Evolutionary conservation across 2,329 filamentous ascomycete species (phyloP), one percentile per base, ranked within the genome.

Genomic region (Microdochium nivale): DNA sequence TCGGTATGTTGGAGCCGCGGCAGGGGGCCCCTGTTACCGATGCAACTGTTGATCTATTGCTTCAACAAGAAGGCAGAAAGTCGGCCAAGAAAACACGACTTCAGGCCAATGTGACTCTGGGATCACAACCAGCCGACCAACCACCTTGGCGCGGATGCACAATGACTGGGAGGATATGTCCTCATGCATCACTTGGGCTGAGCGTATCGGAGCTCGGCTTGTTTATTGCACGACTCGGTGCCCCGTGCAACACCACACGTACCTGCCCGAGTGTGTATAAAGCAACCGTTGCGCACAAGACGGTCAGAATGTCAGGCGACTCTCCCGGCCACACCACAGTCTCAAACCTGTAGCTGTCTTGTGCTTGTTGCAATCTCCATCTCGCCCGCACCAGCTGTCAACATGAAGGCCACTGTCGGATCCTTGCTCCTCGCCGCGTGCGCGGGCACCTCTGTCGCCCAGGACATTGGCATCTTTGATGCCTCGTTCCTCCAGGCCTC

Each of bases 351-450:
- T 44, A 24, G 14, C 16, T 23, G 13, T 8, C 21, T 44, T 44
- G 13, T 21, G 7, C 40, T 44, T 44, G 40, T 44, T 11, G 14
- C 40, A 19, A 19, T 23, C 19, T 16, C 23, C 19, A 44, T 3
- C 8, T 23, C n/a, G 16, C 14, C 14, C 40, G 19, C 16, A 44
- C 50, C n/a, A 49, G 48, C 52, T 25, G 43, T 27, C 23, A 27
- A 43, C 27, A 53, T 53, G 51, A 53, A 53, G 51, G 19, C 43
- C 25, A 30, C 51, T 3, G 24, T 37, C 35, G 51, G 47, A 27
- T 53, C 51, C 7, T n/a, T 53, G 9, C 21, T 53, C 3, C 48
- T 53, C n/a, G 51, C 40, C 23, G 51, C 51, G 27, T 16, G 10
- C 16, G 40, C 49, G 27, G 23, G 40, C 33, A 16, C 27, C 25